Percentiles rank a stretch among this genome's conserved stretches.
Evolutionary conservation across 192 early-diverging fungal species (phyloP).

Genomic region (Mortierella claussenii): DNA sequence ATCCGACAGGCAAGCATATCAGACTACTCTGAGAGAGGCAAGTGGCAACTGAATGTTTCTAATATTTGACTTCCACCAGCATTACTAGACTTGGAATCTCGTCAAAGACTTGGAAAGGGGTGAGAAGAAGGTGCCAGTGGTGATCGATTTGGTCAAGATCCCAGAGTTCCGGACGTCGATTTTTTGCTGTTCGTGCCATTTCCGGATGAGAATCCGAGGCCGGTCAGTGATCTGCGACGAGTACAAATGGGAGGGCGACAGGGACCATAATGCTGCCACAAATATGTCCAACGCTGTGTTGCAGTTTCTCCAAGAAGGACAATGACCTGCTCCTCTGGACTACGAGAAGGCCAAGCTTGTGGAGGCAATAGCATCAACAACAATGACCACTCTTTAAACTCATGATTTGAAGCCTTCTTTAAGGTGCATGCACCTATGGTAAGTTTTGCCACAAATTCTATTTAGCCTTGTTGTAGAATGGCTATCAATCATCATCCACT

Average conservation of each 20-base stretch:
- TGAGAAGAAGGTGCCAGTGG: conserved; percentile 9
- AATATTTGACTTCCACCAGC: conserved; percentile 3
- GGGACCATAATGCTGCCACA: conserved; percentile 13
- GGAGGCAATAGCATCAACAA: neutral
- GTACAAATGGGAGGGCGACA: conserved; percentile 14
- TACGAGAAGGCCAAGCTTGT: conserved; percentile 6
- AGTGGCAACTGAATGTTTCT: conserved; percentile 9
- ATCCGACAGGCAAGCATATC: conserved; percentile 16
- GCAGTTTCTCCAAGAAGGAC: conserved; percentile 7
- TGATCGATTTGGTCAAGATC: conserved; percentile 18
- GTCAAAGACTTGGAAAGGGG: conserved; percentile 12
- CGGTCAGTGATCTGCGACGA: conserved; percentile 16
- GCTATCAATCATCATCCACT: neutral
- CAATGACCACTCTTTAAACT: conserved; percentile 17
- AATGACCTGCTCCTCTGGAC: conserved; percentile 16
- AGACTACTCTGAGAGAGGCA: conserved; percentile 7
- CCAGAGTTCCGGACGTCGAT: conserved; percentile 12
- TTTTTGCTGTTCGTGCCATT: conserved; percentile 18
- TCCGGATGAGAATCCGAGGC: conserved; percentile 15
- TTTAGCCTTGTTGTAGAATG: conserved; percentile 2
- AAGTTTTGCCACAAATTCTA: neutral
- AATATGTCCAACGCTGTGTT: conserved; percentile 19
- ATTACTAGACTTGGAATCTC: conserved; percentile 18
- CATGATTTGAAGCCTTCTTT: conserved; percentile 15
- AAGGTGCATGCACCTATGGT: neutral